Percentiles rank a stretch among this genome's conserved stretches.
Evolutionary conservation across 176 grass and related monocot species (phyloP).

Genomic region (Areca catechu): DNA sequence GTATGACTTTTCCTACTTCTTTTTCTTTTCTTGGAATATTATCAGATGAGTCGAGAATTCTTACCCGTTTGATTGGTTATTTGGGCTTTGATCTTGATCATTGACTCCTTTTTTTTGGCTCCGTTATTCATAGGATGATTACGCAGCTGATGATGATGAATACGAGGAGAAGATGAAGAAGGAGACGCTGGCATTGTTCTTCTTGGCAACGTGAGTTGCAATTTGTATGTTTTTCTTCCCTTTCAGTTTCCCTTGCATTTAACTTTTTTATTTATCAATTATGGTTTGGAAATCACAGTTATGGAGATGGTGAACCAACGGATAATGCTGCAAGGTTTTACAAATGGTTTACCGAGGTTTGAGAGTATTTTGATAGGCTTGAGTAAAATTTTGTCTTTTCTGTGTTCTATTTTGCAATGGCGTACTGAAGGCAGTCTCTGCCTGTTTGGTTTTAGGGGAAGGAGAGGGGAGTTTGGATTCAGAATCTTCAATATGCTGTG

Average conservation of each 20-base stretch:
- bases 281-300: constrained; percentile 27
- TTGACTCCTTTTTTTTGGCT: neutral
- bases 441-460: constrained; percentile 37
- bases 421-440: too few species aligned
- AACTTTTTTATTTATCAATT: neutral
- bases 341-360: constrained; percentile 95
- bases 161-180: constrained; percentile 83
- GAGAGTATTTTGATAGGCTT: constrained; percentile 2
- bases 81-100: neutral
- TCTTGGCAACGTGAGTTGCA: constrained; percentile 68
- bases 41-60: too few species aligned
- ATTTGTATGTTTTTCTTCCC: neutral
- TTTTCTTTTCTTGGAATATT: neutral
- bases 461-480: constrained; percentile 56
- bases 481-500: constrained; percentile 75
- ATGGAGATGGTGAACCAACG: constrained; percentile 91
- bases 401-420: too few species aligned
- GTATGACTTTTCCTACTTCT: constrained; percentile 24
- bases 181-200: constrained; percentile 58
- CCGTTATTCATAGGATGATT: constrained; percentile 51
- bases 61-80: neutral
- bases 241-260: neutral
- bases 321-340: constrained; percentile 95
- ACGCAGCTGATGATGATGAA: constrained; percentile 69
- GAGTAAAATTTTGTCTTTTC: too few species aligned